Evolutionary conservation across 805 yeast species (phyloP), one percentile per base, ranked within the genome.

Genomic region (Metschnikowia proteae): DNA sequence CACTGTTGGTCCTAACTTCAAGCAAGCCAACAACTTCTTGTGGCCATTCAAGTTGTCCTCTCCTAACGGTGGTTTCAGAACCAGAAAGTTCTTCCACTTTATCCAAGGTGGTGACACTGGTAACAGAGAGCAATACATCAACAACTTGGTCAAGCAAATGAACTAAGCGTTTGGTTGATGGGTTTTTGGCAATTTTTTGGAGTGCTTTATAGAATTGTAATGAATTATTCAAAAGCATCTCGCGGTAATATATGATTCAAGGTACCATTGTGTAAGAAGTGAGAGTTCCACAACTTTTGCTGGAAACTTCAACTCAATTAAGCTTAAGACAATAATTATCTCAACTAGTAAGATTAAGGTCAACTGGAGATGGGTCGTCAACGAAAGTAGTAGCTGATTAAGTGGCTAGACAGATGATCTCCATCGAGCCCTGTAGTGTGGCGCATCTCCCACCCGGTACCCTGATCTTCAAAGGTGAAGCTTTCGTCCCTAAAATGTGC

Each of bases 61-160:
- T 85, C 96, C 96, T 78, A 82, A 82, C 76, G 96, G 96, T 79
- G 96, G 96, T 77, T 89, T 95, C 96, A 92, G 96, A 82, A 87
- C 87, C 63, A 89, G 96, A 85, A 89, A 89, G 83, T 89, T 89
- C 95, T 83, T 83, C 81, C 96, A 89, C 81, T 89, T 86, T 74
- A 86, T 89, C 83, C 95, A 88, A 81, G 96, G 96, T 82, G 96
- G 96, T 86, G 85, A 94, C 81, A 83, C 89, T 76, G 96, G 96
- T 86, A 89, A 89, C 95, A 87, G 96, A 80, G 96, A 89, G 81
- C 84, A 88, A 70, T 86, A 81, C 88, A 89, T 89, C 79, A 89
- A 89, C 86, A 84, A 86, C 74, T 86, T 89, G 78, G 88, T 88
- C 73, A 87, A 88, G 82, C 86, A 88, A 75, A 87, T 86, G 94